These are phyloP conservation scores for Phaeosphaeria sp. DNA, from an alignment of 2,329 filamentous ascomycete species.

Conservation along the genomic window DNA sequence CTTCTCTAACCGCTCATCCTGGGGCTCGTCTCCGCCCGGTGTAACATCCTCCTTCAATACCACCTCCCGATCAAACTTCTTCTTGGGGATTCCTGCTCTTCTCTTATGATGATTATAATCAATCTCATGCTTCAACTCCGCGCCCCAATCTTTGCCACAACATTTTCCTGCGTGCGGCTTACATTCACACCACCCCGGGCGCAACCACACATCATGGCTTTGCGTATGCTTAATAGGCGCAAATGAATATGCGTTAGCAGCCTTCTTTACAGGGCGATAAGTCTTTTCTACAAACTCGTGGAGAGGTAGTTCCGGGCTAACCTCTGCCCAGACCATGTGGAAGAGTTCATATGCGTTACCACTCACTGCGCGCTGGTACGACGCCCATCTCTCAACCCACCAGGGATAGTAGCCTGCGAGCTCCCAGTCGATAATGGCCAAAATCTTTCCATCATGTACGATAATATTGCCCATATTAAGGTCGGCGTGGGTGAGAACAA, in stretches of 20 bases:
- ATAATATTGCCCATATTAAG: slow-evolving; percentile 19
- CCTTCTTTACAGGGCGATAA: neutral
- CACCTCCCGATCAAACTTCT: neutral
- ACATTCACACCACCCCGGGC: slow-evolving; percentile 11
- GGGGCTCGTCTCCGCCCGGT: neutral
- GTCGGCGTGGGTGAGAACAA: slow-evolving; percentile 19
- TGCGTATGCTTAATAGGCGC: neutral
- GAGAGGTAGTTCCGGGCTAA: neutral
- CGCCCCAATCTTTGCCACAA: neutral
- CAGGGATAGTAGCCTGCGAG: slow-evolving; percentile 14
- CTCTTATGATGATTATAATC: neutral
- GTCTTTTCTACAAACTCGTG: neutral
- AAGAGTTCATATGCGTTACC: neutral
- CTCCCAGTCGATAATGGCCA: slow-evolving; percentile 23
- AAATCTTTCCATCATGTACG: slow-evolving; percentile 14
- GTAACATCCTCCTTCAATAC: neutral
- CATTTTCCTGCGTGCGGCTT: slow-evolving; percentile 5
- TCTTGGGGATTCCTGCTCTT: neutral
- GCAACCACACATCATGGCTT: slow-evolving; percentile 2
- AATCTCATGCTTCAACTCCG: neutral
- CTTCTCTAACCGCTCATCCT: neutral
- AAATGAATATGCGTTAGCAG: neutral
- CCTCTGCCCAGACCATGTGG: slow-evolving; percentile 4
- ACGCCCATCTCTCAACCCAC: slow-evolving; percentile 11
- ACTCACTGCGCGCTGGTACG: neutral